Evolutionary conservation across 805 yeast species (phyloP).

Genomic region (Candida loeiensis): DNA sequence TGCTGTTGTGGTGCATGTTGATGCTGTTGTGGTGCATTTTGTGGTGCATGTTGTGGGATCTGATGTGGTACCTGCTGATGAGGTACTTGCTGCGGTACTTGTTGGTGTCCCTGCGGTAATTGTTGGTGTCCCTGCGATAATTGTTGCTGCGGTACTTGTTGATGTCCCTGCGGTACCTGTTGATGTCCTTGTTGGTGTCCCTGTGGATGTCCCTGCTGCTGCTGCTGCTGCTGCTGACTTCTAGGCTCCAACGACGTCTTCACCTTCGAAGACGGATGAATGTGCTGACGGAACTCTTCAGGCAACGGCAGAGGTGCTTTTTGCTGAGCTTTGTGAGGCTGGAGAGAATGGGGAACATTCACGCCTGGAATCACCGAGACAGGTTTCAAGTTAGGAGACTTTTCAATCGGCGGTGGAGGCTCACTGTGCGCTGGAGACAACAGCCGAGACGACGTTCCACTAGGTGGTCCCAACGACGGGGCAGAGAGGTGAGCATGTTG

Average conservation of each 20-base stretch:
- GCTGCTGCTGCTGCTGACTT: neutral
- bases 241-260: conserved; percentile 7
- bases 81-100: conserved; percentile 8
- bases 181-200: conserved; percentile 10
- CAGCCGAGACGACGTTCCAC: neutral
- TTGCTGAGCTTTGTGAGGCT: conserved; percentile 8
- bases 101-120: conserved; percentile 1
- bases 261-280: conserved; percentile 13
- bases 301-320: conserved; percentile 3
- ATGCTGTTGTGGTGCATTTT: neutral
- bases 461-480: neutral
- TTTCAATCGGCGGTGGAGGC: conserved; percentile 1
- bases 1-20: neutral
- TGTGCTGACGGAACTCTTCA: conserved; percentile 18
- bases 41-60: conserved; percentile 8
- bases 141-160: conserved; percentile 2
- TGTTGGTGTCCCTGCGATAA: conserved; percentile 1
- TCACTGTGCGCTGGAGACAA: neutral
- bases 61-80: conserved; percentile 14
- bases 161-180: neutral
- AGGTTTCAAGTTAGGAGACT: neutral
- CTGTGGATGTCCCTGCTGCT: conserved; percentile 4
- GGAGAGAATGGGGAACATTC: conserved; percentile 9
- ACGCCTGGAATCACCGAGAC: neutral
- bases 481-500: neutral